These are phyloP conservation scores for Tolypocladium amazonense DNA, from an alignment of 2,329 filamentous ascomycete genomes.

Conservation along the genomic window DNA sequence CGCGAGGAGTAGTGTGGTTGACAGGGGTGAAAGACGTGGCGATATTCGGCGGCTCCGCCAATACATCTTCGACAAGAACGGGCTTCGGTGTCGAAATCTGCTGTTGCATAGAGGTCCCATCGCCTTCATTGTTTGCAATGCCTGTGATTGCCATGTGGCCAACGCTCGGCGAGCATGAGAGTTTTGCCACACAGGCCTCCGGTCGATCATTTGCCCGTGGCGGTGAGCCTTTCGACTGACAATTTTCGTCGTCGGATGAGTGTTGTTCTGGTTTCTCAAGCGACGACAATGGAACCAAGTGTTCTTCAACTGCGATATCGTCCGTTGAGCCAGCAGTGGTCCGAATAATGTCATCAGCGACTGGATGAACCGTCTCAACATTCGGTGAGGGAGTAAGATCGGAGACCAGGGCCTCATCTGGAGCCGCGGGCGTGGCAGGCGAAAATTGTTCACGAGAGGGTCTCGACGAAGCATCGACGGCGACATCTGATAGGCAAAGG, in stretches of 20 bases:
- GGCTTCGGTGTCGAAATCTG: neutral
- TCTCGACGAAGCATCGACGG: neutral
- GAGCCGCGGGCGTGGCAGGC: neutral
- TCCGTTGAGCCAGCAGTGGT: neutral
- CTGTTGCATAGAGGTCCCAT: neutral
- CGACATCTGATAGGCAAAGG: neutral
- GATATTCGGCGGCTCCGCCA: slow-evolving; percentile 1
- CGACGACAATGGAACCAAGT: neutral
- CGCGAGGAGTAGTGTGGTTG: neutral
- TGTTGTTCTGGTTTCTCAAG: neutral
- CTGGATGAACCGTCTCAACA: neutral
- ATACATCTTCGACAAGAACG: neutral
- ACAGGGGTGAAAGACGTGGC: slow-evolving; percentile 16
- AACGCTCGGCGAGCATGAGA: neutral
- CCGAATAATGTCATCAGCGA: neutral
- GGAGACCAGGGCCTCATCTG: slow-evolving; percentile 1
- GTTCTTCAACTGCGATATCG: neutral
- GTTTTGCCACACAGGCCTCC: neutral
- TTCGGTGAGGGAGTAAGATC: neutral
- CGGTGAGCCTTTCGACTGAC: neutral
- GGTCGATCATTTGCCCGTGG: neutral
- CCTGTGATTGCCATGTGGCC: neutral
- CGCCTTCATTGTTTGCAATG: neutral
- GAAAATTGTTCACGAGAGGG: neutral
- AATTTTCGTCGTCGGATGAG: neutral